Evolutionary conservation across 192 early-diverging fungal genomes (phyloP).

Genomic region (Piromyces finnis): DNA sequence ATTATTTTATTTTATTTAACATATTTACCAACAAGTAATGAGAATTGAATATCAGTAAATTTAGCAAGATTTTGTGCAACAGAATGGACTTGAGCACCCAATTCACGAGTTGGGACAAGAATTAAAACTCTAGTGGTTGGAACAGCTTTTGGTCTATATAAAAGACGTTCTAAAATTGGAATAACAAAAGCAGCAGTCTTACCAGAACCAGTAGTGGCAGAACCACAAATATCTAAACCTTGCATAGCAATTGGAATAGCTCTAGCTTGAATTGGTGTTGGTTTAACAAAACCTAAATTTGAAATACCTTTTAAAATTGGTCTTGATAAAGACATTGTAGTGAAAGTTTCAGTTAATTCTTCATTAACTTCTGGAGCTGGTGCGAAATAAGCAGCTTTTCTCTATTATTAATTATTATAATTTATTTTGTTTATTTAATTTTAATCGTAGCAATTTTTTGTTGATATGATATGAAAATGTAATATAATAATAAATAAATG

Average conservation of each 20-base stretch:
- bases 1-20: too few relatives aligned
- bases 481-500: too few relatives aligned
- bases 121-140: slow-evolving; percentile 73
- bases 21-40: slow-evolving; percentile 52
- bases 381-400: slow-evolving; percentile 27
- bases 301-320: slow-evolving; percentile 85
- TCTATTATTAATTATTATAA: neutral
- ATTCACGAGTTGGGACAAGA: slow-evolving; percentile 90
- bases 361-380: slow-evolving; percentile 10
- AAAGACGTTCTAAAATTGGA: slow-evolving; percentile 83
- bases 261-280: slow-evolving; percentile 81
- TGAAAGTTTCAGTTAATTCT: slow-evolving; percentile 60
- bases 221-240: slow-evolving; percentile 94
- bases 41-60: slow-evolving; percentile 74
- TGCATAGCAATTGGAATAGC: slow-evolving; percentile 88
- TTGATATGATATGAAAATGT: neutral
- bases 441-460: neutral
- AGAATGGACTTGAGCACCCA: slow-evolving; percentile 91
- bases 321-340: slow-evolving; percentile 79
- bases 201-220: slow-evolving; percentile 94
- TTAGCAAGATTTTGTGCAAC: slow-evolving; percentile 69
- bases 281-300: slow-evolving; percentile 73
- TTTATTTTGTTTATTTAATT: too few relatives aligned
- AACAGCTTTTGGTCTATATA: slow-evolving; percentile 66
- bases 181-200: slow-evolving; percentile 96